A percentile compares a stretch with the other conserved stretches of the same genome.
Conservation (phyloP, 352 stramenopile genomes). For the Pythium sukuiense region DNA sequence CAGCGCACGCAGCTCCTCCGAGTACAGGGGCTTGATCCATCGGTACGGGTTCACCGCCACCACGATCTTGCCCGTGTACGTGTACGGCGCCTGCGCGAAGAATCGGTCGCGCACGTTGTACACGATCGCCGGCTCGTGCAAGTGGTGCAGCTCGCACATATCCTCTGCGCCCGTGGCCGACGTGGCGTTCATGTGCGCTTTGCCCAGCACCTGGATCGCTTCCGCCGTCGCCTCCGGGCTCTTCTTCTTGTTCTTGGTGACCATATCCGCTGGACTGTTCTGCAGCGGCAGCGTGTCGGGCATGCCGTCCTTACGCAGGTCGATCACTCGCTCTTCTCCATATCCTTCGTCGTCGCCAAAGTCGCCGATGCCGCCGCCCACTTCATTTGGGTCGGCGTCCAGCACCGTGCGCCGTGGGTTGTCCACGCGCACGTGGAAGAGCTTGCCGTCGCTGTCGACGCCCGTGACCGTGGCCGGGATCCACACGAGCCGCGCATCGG, state of each 20-base stretch:
- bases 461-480: slow-evolving; percentile 73
- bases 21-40: slow-evolving; percentile 88
- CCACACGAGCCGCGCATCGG: slow-evolving; percentile 80
- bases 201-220: slow-evolving; percentile 23
- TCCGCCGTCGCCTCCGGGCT: slow-evolving; percentile 16
- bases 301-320: slow-evolving; percentile 75
- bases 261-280: slow-evolving; percentile 40
- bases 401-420: slow-evolving; percentile 26
- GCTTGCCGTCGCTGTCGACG: slow-evolving; percentile 56
- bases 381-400: slow-evolving; percentile 26
- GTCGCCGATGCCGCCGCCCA: slow-evolving; percentile 18
- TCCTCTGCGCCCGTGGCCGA: slow-evolving; percentile 60
- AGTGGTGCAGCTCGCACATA: slow-evolving; percentile 83
- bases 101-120: slow-evolving; percentile 91
- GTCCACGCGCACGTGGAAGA: slow-evolving; percentile 67
- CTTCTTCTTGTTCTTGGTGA: slow-evolving; percentile 28
- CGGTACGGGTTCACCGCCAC: slow-evolving; percentile 96
- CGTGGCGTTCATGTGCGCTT: slow-evolving; percentile 33
- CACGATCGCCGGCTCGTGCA: slow-evolving; percentile 91
- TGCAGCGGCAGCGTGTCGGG: slow-evolving; percentile 75
- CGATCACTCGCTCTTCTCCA: slow-evolving; percentile 54
- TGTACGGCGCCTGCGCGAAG: slow-evolving; percentile 91
- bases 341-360: slow-evolving; percentile 25
- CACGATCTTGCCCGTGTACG: slow-evolving; percentile 96
- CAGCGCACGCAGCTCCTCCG: slow-evolving; percentile 61